Evolutionary conservation across 1,284 basidiomycete genomes (phyloP).

Genomic region (Ceratobasidium sp.): DNA sequence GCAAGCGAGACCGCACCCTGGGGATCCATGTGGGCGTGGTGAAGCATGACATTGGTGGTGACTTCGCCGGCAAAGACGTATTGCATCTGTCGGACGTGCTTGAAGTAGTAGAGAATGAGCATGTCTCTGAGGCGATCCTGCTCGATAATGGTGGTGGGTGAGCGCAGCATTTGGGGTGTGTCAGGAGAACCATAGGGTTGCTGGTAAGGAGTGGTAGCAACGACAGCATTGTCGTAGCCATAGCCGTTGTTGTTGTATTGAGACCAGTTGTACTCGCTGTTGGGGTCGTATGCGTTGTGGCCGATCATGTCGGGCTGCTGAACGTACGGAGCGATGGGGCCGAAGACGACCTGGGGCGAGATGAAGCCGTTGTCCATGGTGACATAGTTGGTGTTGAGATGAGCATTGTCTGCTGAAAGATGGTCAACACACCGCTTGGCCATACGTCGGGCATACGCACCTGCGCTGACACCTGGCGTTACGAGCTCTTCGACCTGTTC

Average conservation of each 20-base stretch:
- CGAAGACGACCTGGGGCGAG: constrained; percentile 10
- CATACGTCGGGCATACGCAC: constrained; percentile 4
- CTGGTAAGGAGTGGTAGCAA: background rate
- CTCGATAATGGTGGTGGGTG: constrained; percentile 18
- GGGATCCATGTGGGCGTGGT: constrained; percentile 40
- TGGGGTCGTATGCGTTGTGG: background rate
- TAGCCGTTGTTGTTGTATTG: too few species aligned
- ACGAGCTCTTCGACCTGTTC: constrained; percentile 21
- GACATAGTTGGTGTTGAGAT: background rate
- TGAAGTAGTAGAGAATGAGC: constrained; percentile 49
- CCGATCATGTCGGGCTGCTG: background rate
- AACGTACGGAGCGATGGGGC: constrained; percentile 12
- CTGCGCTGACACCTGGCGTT: constrained; percentile 3
- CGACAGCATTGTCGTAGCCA: background rate
- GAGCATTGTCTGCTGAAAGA: background rate
- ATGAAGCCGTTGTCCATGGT: background rate
- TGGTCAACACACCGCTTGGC: background rate
- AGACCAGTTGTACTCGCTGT: constrained; percentile 5
- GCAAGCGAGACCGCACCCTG: constrained; percentile 54
- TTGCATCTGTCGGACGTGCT: constrained; percentile 48
- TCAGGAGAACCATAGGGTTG: constrained; percentile 3
- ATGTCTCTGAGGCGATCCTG: constrained; percentile 33
- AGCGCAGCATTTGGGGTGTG: constrained; percentile 14
- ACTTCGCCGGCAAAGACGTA: constrained; percentile 47
- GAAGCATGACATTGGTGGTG: constrained; percentile 42